A percentile compares a stretch with the other conserved stretches of the same genome.
phyloP scores from a whole-genome alignment of 2,329 filamentous ascomycete genomes.

The Erysiphe pisi region DNA sequence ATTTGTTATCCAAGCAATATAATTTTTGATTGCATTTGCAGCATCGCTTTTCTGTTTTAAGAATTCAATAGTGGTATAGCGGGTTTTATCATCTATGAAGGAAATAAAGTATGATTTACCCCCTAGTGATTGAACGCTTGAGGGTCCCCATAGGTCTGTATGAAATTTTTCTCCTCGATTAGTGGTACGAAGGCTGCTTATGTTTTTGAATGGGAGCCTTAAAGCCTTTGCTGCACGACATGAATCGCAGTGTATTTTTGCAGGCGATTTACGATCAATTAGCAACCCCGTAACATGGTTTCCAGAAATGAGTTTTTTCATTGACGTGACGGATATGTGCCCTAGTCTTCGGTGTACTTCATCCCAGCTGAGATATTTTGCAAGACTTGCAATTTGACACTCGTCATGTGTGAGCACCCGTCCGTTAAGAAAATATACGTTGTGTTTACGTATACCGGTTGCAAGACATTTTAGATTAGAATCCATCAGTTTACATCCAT shows the following conservation, averaged over 20 bases:
- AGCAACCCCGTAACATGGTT: no score
- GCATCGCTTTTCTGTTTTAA: slow-evolving; percentile 15
- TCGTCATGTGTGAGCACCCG: slow-evolving; percentile 1
- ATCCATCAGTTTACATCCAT: slow-evolving; percentile 5
- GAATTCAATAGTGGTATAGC: neutral
- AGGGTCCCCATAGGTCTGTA: neutral
- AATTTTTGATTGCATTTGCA: neutral
- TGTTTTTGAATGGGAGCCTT: neutral
- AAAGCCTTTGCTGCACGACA: neutral
- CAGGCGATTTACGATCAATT: no score
- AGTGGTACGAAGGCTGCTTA: neutral
- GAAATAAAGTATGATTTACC: slow-evolving; percentile 7
- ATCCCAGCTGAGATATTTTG: neutral
- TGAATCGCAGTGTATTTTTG: neutral
- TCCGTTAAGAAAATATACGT: slow-evolving; percentile 2
- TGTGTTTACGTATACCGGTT: slow-evolving; percentile 2
- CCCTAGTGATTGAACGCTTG: neutral
- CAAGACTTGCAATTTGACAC: neutral
- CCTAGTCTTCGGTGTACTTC: no score
- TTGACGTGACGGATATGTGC: neutral
- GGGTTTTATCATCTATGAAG: neutral
- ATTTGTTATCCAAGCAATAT: neutral
- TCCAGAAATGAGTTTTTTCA: neutral
- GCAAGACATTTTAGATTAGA: slow-evolving; percentile 4
- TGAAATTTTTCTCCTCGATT: neutral